Evolutionary conservation across 176 grass and related monocot genomes (phyloP), one percentile per base, ranked within the genome.

Genomic region (Microstegium vimineum): DNA sequence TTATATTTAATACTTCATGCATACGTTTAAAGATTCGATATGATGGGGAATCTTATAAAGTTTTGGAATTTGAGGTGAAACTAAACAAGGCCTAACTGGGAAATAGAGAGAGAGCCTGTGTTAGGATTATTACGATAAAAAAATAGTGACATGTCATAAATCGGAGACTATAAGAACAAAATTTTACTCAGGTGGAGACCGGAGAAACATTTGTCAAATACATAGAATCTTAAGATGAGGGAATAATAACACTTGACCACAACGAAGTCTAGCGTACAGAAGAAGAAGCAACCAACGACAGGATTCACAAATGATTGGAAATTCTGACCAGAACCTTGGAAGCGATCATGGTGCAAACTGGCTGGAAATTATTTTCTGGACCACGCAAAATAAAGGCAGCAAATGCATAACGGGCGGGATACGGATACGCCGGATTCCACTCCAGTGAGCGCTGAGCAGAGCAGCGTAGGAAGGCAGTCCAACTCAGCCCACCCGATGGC

Each of bases 291-390:
- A 72, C 14, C 41, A 47, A 17, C 69, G 13, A 72, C 41, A 47
- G 41, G 69, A 72, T 47, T 17, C 69, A 47, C 41, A 72, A 47
- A 47, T 72, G 41, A 72, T 72, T 72, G 69, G 4, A 72, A 72
- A 72, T 4, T 10, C 33, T 25, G 30, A 75, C 51, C 3, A n/a
- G 6, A 16, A 57, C n/a, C 23, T 75, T 25, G 13, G 31, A 35
- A 16, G 35, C 18, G 51, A 3, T 57, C 31, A 57, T 25, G 73
- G 13, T 36, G 49, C 32, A 37, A 25, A 75, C 2, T 59, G 49
- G 8, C 71, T 74, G 30, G 17, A 74, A 74, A 34, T 73, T 10
- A 51, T 74, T 74, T 52, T 23, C 72, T 35, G 72, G 47, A 75
- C 49, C 49, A 75, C 32, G 49, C 22, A 16, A 61, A 76, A 46